These are phyloP conservation scores for Podospora tetraspora DNA, from an alignment of 495 filamentous ascomycete species.

Conservation along the genomic window DNA sequence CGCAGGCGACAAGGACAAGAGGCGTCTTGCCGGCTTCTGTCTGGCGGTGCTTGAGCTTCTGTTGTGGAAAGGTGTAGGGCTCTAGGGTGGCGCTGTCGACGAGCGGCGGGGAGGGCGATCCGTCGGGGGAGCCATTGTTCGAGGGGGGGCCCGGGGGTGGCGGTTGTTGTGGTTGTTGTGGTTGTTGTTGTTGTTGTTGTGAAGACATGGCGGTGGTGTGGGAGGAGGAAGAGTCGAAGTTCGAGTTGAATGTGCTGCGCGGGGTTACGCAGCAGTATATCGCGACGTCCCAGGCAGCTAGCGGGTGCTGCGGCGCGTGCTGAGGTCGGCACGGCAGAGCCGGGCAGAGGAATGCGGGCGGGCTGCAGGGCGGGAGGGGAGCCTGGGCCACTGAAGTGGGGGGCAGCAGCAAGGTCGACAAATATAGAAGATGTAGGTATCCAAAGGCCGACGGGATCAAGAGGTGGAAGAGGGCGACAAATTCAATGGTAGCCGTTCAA, in stretches of 20 bases:
- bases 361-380: neutral
- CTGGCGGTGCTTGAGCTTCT: constrained; percentile 65
- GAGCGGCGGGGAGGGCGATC: neutral
- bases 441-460: neutral
- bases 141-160: constrained; percentile 8
- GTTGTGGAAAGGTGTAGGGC: constrained; percentile 68
- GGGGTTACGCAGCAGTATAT: constrained; percentile 1
- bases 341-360: neutral
- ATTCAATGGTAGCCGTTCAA: neutral
- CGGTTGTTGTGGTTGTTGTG: neutral
- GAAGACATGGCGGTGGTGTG: neutral
- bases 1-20: constrained; percentile 80
- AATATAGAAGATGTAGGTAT: neutral
- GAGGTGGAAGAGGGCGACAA: neutral
- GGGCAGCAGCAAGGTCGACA: neutral
- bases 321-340: neutral
- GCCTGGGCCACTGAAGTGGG: neutral
- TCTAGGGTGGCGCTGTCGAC: constrained; percentile 25
- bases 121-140: neutral
- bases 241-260: neutral
- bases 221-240: constrained; percentile 4
- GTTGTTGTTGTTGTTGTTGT: neutral
- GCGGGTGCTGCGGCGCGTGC: neutral
- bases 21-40: constrained; percentile 65
- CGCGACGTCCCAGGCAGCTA: neutral